Conservation (phyloP, 1,284 basidiomycete species). For the Cutaneotrichosporon sp. region DNA sequence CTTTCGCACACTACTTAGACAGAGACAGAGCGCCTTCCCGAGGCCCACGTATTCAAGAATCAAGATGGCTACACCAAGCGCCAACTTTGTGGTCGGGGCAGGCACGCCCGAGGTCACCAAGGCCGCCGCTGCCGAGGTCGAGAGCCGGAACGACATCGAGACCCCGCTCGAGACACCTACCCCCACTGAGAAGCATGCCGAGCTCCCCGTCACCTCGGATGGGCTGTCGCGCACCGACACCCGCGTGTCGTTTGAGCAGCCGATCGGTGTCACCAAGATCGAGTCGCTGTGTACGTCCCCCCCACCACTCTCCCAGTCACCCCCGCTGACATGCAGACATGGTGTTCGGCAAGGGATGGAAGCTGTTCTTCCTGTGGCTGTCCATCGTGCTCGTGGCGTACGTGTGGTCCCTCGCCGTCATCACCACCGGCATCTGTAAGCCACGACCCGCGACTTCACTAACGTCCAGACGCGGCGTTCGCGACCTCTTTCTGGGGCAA, state of each 20-base stretch:
- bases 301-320: no score
- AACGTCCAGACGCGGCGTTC: conserved; percentile 25
- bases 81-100: neutral
- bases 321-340: conserved; percentile 30
- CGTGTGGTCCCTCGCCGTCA: conserved; percentile 35
- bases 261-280: conserved; percentile 45
- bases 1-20: neutral
- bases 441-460: neutral
- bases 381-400: conserved; percentile 37
- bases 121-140: conserved; percentile 7
- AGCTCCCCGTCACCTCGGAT: neutral
- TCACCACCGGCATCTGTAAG: conserved; percentile 30
- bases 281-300: conserved; percentile 37
- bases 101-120: neutral
- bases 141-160: conserved; percentile 4
- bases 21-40: neutral
- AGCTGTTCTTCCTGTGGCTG: conserved; percentile 35
- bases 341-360: conserved; percentile 35
- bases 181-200: neutral
- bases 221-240: conserved; percentile 9
- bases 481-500: conserved; percentile 47
- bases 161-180: no score
- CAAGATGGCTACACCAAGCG: conserved; percentile 7
- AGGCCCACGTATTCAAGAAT: neutral
- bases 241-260: conserved; percentile 24